phyloP scores from a whole-genome alignment of 441 rosid genomes.

The Populus hybrid region DNA sequence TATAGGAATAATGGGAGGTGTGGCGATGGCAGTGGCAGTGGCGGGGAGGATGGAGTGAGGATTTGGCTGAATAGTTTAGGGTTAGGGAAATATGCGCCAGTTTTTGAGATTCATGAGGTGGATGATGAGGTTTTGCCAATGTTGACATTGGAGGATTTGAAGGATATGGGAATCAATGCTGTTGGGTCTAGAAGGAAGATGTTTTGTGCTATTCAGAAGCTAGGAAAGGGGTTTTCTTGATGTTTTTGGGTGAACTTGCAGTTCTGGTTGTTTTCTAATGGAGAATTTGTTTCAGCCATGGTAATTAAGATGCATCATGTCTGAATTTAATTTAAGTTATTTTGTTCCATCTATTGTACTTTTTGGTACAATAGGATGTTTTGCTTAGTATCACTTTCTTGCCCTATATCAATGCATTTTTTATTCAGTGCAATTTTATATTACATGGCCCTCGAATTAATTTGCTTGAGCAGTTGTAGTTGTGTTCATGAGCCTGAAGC shows the following conservation, averaged over 20 bases:
- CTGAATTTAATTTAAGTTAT: constrained; percentile 33
- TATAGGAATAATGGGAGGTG: constrained; percentile 27
- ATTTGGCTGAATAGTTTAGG: constrained; percentile 85
- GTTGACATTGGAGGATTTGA: constrained; percentile 94
- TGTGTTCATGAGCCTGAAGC: background rate
- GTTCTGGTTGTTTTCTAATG: background rate
- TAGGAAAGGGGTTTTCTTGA: constrained; percentile 79
- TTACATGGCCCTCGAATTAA: constrained; percentile 17
- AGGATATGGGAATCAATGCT: constrained; percentile 97
- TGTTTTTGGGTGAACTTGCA: background rate
- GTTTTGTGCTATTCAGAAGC: constrained; percentile 85
- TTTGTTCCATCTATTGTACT: constrained; percentile 11
- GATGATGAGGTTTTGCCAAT: constrained; percentile 91
- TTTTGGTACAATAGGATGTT: constrained; percentile 25
- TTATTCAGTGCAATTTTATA: constrained; percentile 29
- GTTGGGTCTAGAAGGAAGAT: no score
- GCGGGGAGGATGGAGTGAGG: constrained; percentile 68
- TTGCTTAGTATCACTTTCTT: constrained; percentile 18
- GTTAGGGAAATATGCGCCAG: constrained; percentile 78
- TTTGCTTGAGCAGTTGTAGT: constrained; percentile 8
- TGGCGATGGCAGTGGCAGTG: constrained; percentile 17
- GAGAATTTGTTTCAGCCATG: constrained; percentile 34
- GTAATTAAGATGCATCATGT: constrained; percentile 42
- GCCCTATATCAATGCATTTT: constrained; percentile 32
- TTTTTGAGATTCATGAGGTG: constrained; percentile 93